Base-by-base conservation (phyloP, 768 basidiomycete species). In the Lactarius deliciosus region DNA sequence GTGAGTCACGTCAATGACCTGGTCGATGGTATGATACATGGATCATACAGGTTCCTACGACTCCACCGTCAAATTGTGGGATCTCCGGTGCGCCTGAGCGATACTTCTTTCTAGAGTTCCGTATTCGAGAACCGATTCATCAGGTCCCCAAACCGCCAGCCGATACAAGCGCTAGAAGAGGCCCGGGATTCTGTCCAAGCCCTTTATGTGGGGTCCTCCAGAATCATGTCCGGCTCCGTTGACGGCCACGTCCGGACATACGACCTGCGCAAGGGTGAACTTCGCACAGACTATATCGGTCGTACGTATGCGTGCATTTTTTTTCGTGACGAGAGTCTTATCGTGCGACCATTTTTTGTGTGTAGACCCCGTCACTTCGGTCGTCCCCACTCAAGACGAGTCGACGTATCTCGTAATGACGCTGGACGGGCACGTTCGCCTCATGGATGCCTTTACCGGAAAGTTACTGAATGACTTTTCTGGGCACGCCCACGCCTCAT, bases 161-260 rank as follows among this genome's bases (percentile, higher is more conserved):
- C 96, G 1, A 93, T 98, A n/a, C 96, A 98, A 76, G 81, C 88
- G 5, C 81, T 97, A 3, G 90, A 96, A 60, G 94, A 96, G 72
- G 91, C 94, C 2, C 86, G 86, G 32, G 95, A 98, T 72, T 86
- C 91, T 1, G 85, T 98, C 45, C 94, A 95, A 71, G 83, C 89
- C 20, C 78, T 98, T 36, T 81, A 88, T 69, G 82, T 94, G 50
- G 85, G 83, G 15, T 74, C 83, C 28, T 84, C 86, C 28, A 85
- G 83, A 61, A 84, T 98, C 71, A 79, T 88, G 47, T 81, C 92
- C 3, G 94, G 94, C 10, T 94, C 93, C 3, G 89, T 97, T 6
- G 97, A 99, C 68, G 96, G 97, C 2, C 83, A 90, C 74, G 87
- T 96, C 54, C 86, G 97, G 22, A 93, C 92, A 10, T 98, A 98